These are phyloP conservation scores for Backusella tarrabulga DNA, from an alignment of 192 early-diverging fungal genomes.

Conservation along the genomic window DNA sequence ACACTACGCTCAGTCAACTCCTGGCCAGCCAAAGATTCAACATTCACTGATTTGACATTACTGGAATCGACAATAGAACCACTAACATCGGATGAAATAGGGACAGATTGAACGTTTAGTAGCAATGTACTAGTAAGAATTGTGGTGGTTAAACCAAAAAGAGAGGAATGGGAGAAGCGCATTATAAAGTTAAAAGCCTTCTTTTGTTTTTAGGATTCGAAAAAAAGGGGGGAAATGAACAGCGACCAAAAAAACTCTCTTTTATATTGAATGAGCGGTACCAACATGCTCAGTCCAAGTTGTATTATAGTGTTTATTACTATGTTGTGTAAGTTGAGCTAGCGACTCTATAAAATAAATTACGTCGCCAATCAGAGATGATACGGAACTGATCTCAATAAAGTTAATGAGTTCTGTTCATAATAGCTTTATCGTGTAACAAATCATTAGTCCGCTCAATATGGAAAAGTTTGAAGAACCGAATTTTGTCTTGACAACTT, in stretches of 20 bases:
- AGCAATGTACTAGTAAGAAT: neutral
- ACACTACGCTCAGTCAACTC: constrained; percentile 3
- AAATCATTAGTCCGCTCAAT: neutral
- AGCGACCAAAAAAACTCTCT: neutral
- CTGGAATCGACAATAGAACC: neutral
- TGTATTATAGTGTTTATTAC: neutral
- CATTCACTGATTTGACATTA: neutral
- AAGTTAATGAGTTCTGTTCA: neutral
- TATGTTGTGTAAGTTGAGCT: neutral
- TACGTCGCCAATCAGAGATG: neutral
- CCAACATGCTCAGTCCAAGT: neutral
- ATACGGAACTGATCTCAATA: neutral
- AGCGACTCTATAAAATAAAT: neutral
- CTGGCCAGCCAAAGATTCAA: constrained; percentile 8
- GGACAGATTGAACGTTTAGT: neutral
- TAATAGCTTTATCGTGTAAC: neutral
- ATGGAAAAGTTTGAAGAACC: neutral
- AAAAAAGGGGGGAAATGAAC: neutral
- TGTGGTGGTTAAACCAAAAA: constrained; percentile 3
- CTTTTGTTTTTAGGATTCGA: neutral
- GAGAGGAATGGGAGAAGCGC: constrained; percentile 16
- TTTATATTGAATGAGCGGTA: neutral
- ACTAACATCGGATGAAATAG: neutral
- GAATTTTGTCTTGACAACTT: neutral
- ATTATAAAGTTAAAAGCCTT: neutral